Percentiles rank a stretch among this genome's conserved stretches.
These are phyloP conservation scores for Heteromeles arbutifolia DNA, from an alignment of 306 rosid species.

Conservation along the genomic window DNA sequence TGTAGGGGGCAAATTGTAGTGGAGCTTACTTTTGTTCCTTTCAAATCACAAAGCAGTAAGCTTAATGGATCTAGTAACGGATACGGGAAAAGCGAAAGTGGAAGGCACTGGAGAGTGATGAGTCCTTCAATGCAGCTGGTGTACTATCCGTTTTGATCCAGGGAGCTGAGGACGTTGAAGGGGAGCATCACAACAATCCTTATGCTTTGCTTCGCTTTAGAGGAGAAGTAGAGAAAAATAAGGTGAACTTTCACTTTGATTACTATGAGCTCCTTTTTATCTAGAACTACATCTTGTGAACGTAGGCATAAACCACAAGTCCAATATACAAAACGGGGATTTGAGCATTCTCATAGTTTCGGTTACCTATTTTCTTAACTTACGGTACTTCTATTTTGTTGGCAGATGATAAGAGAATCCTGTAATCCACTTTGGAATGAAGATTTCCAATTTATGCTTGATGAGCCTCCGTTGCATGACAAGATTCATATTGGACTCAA, in stretches of 20 bases:
- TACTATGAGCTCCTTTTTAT: not conserved
- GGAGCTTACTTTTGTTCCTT: slow-evolving; percentile 72
- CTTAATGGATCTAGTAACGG: slow-evolving; percentile 23
- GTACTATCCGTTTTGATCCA: slow-evolving; percentile 59
- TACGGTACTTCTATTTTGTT: not conserved
- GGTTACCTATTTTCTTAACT: not conserved
- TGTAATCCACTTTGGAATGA: slow-evolving; percentile 53
- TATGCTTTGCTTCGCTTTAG: slow-evolving; percentile 53
- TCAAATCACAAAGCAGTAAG: slow-evolving; percentile 59
- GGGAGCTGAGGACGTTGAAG: slow-evolving; percentile 81
- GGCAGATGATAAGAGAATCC: slow-evolving; percentile 57
- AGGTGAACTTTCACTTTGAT: slow-evolving; percentile 36
- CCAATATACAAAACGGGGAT: not conserved
- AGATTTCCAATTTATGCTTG: too few species aligned
- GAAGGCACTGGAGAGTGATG: slow-evolving; percentile 30
- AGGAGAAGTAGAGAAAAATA: slow-evolving; percentile 76
- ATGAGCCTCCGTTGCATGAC: too few species aligned
- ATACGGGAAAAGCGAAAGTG: slow-evolving; percentile 35
- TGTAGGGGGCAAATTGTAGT: slow-evolving; percentile 61
- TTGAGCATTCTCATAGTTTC: too few species aligned
- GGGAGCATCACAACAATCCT: slow-evolving; percentile 73
- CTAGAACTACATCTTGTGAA: not conserved
- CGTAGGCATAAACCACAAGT: not conserved
- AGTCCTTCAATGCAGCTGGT: slow-evolving; percentile 53
- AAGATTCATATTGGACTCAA: too few species aligned